These are phyloP conservation scores for Vaccinium darrowii DNA, from an alignment of 148 eudicot species.

Conservation along the genomic window DNA sequence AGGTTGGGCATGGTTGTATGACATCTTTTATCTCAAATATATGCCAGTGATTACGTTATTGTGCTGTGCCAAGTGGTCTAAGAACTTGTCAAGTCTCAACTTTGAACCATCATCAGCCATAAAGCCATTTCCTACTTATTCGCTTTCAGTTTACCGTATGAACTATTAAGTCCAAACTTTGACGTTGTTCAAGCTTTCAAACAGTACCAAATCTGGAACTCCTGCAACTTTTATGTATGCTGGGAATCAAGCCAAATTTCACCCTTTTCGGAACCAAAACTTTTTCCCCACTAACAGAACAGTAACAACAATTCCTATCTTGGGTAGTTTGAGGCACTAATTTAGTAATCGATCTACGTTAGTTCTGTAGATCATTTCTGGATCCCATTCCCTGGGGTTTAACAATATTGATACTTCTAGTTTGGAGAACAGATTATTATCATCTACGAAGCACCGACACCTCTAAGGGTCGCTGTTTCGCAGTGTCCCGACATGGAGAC, in stretches of 20 bases:
- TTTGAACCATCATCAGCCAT: background rate
- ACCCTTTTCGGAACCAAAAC: background rate
- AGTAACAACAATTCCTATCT: background rate
- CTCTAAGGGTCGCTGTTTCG: too few relatives aligned
- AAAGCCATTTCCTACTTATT: background rate
- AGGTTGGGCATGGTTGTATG: slow-evolving; percentile 5
- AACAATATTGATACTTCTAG: background rate
- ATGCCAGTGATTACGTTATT: background rate
- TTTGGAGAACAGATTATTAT: background rate
- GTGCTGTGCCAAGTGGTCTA: slow-evolving; percentile 8
- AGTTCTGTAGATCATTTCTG: background rate
- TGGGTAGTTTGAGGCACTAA: background rate
- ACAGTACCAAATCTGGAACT: background rate
- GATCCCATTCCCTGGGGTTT: background rate
- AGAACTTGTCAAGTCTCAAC: background rate
- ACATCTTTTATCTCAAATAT: background rate
- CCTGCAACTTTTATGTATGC: background rate
- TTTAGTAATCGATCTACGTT: background rate
- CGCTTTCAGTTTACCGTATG: background rate
- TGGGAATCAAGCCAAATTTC: background rate
- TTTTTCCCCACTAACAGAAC: background rate
- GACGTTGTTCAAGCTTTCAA: background rate
- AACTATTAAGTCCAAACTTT: background rate
- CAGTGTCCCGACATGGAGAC: too few relatives aligned
- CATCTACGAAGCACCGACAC: too few relatives aligned